Conservation (phyloP, 1,284 basidiomycete genomes). For the Heterobasidion occidentale region DNA sequence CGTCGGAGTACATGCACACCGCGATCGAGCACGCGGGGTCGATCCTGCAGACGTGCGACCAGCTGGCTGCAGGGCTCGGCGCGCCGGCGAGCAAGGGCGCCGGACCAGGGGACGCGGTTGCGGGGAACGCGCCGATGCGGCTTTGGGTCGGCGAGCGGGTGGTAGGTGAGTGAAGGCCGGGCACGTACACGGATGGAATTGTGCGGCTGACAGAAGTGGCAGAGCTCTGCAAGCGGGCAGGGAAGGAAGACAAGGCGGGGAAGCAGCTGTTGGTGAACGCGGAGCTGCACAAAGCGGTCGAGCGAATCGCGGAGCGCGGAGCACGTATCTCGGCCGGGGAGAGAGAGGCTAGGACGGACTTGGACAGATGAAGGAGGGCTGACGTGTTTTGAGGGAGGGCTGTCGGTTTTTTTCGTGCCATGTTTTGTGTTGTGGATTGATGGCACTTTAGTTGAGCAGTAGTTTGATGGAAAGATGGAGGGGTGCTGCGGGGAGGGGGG, state of each 20-base stretch:
- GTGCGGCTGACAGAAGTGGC: slow-evolving; percentile 2
- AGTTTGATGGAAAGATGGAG: not conserved
- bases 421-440: not conserved
- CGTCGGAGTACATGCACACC: slow-evolving; percentile 64
- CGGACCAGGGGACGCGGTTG: slow-evolving; percentile 10
- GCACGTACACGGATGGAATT: not conserved
- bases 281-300: slow-evolving; percentile 23
- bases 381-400: too few species aligned
- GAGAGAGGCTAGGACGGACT: not conserved
- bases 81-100: slow-evolving; percentile 28
- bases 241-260: slow-evolving; percentile 34
- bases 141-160: slow-evolving; percentile 67
- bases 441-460: not conserved
- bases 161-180: slow-evolving; percentile 34
- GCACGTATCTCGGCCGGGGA: not conserved
- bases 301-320: not conserved
- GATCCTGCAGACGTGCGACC: slow-evolving; percentile 57
- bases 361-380: not conserved
- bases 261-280: slow-evolving; percentile 30
- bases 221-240: slow-evolving; percentile 49
- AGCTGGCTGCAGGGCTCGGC: slow-evolving; percentile 65
- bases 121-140: slow-evolving; percentile 55
- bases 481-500: not conserved
- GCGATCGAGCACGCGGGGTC: slow-evolving; percentile 55
- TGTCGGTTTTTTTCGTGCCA: not conserved